Percentiles rank a stretch among this genome's conserved stretches.
phyloP scores from a whole-genome alignment of 768 basidiomycete genomes.

The Leucosporidium yakuticum region DNA sequence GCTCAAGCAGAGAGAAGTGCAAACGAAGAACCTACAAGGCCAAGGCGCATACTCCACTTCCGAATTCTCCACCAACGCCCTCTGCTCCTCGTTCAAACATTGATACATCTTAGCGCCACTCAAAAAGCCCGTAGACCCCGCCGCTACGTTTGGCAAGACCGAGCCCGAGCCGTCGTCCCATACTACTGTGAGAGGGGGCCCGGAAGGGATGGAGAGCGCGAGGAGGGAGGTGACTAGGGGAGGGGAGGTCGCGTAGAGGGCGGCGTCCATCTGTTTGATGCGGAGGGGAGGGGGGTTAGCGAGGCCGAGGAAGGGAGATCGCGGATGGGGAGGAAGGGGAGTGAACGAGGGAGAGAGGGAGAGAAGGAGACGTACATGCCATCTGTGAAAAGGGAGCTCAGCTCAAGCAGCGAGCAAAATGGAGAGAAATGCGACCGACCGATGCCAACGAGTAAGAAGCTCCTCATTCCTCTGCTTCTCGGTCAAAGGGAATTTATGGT shows the following conservation, averaged over 20 bases:
- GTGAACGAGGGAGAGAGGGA: no score
- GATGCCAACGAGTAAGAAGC: background rate
- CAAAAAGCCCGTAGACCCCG: conserved; percentile 1
- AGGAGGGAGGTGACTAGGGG: conserved; percentile 10
- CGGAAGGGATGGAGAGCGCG: background rate
- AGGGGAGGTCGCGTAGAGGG: conserved; percentile 8
- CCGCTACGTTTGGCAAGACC: background rate
- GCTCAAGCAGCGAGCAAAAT: no score
- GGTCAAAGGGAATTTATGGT: conserved; percentile 3
- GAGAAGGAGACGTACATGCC: no score
- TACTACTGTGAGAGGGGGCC: conserved; percentile 1
- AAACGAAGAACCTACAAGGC: conserved; percentile 9
- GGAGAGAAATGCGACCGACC: background rate
- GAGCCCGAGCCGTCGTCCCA: conserved; percentile 6
- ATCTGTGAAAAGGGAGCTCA: no score
- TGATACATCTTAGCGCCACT: background rate
- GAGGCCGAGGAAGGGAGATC: background rate
- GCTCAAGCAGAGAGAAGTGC: background rate
- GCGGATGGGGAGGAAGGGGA: background rate
- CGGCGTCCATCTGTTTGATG: conserved; percentile 14
- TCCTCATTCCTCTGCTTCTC: conserved; percentile 4
- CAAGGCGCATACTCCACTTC: conserved; percentile 6
- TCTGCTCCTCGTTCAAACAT: background rate
- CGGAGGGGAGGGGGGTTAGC: no score
- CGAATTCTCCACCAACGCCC: background rate